phyloP scores from a whole-genome alignment of 1,284 basidiomycete species.

The Cutaneotrichosporon mucoides region DNA sequence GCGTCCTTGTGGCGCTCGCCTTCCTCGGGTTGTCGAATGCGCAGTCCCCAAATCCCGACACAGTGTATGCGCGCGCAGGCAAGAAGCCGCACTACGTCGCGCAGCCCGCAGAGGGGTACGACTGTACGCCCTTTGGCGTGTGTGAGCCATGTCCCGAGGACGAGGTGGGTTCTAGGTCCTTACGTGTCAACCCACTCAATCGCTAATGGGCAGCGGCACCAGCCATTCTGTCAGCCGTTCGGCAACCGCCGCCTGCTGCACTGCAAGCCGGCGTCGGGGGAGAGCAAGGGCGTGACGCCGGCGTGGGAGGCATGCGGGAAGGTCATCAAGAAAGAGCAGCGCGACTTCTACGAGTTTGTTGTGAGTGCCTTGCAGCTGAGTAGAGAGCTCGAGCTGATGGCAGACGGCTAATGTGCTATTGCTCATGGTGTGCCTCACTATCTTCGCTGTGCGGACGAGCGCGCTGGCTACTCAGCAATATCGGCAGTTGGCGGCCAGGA shows the following conservation, averaged over 20 bases:
- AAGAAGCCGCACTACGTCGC: constrained; percentile 28
- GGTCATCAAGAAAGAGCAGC: constrained; percentile 67
- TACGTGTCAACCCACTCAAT: too few relatives aligned
- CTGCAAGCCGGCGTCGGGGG: constrained; percentile 56
- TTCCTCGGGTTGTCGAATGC: neutral
- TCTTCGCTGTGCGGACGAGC: constrained; percentile 65
- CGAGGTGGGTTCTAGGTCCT: constrained; percentile 56
- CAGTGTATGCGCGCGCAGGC: too few relatives aligned
- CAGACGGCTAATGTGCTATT: constrained; percentile 65
- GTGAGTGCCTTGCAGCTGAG: constrained; percentile 50
- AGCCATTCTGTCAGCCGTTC: constrained; percentile 86
- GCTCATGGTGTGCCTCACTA: constrained; percentile 59
- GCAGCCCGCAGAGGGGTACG: constrained; percentile 37
- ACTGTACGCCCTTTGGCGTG: constrained; percentile 70
- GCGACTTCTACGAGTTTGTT: constrained; percentile 82
- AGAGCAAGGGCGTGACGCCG: constrained; percentile 56
- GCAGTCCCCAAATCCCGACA: neutral
- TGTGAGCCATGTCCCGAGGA: constrained; percentile 79
- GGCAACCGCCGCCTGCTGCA: constrained; percentile 82
- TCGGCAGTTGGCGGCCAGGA: constrained; percentile 73
- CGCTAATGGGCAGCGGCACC: constrained; percentile 57
- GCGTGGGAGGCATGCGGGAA: constrained; percentile 89
- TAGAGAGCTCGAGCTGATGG: neutral
- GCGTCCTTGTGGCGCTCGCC: constrained; percentile 21
- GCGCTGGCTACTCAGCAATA: constrained; percentile 68